Evolutionary conservation across 768 basidiomycete species (phyloP).

Genomic region (Amanita rimosa): DNA sequence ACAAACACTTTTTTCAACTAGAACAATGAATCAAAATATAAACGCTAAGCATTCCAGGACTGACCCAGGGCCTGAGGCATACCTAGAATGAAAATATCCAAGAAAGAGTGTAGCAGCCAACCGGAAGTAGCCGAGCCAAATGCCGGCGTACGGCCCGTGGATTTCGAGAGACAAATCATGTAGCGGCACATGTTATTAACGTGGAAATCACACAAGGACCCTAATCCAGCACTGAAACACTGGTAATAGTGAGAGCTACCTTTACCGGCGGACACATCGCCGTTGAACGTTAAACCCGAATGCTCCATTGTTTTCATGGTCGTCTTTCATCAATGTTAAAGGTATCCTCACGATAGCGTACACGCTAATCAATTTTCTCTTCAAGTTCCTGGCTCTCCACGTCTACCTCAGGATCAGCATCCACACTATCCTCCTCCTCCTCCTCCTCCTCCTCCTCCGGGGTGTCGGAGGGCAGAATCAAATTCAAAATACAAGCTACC

Average conservation of each 20-base stretch:
- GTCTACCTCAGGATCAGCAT: not conserved
- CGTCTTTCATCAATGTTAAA: too few relatives aligned
- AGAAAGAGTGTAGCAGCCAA: too few relatives aligned
- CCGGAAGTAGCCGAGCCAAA: not conserved
- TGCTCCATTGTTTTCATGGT: too few relatives aligned
- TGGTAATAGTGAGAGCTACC: too few relatives aligned
- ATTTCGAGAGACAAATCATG: too few relatives aligned
- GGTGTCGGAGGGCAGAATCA: not conserved
- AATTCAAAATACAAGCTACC: constrained; percentile 1
- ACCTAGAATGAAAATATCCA: not conserved
- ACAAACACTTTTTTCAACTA: constrained; percentile 67
- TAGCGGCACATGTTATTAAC: too few relatives aligned
- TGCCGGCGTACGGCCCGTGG: not conserved
- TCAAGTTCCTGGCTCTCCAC: constrained; percentile 4
- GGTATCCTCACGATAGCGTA: too few relatives aligned
- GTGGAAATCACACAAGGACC: too few relatives aligned
- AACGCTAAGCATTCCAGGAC: not conserved
- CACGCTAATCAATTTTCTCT: not conserved
- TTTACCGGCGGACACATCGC: too few relatives aligned
- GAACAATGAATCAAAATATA: not conserved
- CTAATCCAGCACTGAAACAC: too few relatives aligned
- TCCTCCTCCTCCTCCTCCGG: not conserved
- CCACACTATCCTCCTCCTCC: not conserved
- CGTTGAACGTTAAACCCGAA: too few relatives aligned
- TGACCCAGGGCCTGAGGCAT: not conserved